Evolutionary conservation across 345 rosid species (phyloP).

Genomic region (Psidium friedrichsthalianum): DNA sequence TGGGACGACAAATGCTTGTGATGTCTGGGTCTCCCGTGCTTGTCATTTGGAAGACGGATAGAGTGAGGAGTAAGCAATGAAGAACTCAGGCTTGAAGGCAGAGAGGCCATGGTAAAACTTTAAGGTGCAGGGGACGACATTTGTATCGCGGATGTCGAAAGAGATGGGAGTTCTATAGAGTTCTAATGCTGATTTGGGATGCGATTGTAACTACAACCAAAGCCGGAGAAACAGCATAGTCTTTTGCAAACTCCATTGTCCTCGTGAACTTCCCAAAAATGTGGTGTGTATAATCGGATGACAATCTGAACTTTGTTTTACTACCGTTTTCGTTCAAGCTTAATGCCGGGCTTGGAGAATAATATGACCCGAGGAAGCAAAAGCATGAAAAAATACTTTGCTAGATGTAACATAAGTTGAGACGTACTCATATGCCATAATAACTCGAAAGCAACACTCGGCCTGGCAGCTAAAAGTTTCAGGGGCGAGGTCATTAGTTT

Average conservation of each 20-base stretch:
- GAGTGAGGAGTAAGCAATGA: background rate
- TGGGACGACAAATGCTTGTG: background rate
- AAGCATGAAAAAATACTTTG: background rate
- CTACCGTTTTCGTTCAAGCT: background rate
- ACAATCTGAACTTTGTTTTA: background rate
- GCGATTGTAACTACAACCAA: background rate
- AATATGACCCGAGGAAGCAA: background rate
- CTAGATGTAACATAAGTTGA: background rate
- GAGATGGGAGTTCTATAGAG: background rate
- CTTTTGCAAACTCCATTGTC: background rate
- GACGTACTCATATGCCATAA: background rate
- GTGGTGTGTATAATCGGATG: background rate
- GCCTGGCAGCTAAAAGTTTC: rapidly evolving
- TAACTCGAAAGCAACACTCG: background rate
- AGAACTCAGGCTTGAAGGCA: background rate
- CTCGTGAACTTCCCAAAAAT: background rate
- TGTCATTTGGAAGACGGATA: background rate
- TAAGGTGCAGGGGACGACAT: background rate
- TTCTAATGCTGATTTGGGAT: background rate
- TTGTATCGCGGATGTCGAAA: background rate
- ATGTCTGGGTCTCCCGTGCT: background rate
- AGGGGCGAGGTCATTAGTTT: background rate
- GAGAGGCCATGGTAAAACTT: background rate
- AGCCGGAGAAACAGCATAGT: background rate
- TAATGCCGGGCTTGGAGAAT: background rate